Percentiles rank a stretch among this genome's conserved stretches.
Evolutionary conservation across 148 eudicot genomes (phyloP).

Genomic region (Rhododendron kiyosumense): DNA sequence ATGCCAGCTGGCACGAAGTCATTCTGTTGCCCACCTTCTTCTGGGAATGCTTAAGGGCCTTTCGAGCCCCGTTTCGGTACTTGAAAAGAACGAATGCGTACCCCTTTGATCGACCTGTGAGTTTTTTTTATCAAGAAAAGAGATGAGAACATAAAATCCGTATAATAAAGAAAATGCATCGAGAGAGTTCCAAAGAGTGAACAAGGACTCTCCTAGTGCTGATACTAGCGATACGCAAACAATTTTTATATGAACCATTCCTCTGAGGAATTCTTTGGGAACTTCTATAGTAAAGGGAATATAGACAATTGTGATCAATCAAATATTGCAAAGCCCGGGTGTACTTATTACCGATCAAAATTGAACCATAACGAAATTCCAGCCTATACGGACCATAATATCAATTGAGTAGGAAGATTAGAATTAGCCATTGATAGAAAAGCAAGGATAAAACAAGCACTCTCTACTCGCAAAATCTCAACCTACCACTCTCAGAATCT

Average conservation of each 20-base stretch:
- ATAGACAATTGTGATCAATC: too few species aligned
- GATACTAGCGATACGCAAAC: too few species aligned
- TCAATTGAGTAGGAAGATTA: not conserved
- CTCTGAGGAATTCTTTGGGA: too few species aligned
- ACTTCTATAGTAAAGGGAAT: too few species aligned
- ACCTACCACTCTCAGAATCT: not conserved
- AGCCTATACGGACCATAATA: not conserved
- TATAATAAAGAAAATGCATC: not conserved
- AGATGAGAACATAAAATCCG: not conserved
- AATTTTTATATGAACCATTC: too few species aligned
- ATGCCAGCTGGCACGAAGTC: constrained; percentile 44
- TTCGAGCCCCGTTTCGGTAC: constrained; percentile 18
- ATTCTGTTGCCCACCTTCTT: constrained; percentile 38
- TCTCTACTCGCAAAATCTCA: not conserved
- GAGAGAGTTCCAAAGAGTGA: not conserved
- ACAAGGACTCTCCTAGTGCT: not conserved
- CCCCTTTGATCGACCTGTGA: constrained; percentile 39
- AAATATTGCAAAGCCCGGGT: too few species aligned
- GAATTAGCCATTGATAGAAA: not conserved
- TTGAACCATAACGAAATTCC: not conserved
- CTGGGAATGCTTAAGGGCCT: constrained; percentile 35
- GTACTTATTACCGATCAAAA: too few species aligned
- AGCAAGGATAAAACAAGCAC: not conserved
- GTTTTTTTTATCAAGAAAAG: constrained; percentile 6
- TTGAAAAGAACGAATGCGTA: constrained; percentile 41